phyloP scores from a whole-genome alignment of 257 asterid genomes.

The Sherardia arvensis region DNA sequence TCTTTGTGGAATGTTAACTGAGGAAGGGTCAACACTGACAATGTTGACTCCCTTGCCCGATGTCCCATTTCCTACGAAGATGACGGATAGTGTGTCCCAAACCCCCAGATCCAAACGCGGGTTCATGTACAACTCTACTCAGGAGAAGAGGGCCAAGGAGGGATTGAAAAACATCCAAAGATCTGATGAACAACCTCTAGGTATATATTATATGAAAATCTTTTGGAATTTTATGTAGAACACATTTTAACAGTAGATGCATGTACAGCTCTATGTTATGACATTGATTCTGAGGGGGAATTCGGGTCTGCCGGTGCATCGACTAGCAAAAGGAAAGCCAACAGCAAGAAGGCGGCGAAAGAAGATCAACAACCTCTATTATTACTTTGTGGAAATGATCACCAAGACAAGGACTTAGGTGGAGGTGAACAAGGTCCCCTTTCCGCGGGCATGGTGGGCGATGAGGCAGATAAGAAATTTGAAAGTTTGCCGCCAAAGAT shows the following conservation, averaged over 20 bases:
- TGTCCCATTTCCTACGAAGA: conserved; percentile 30
- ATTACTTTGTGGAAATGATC: conserved; percentile 2
- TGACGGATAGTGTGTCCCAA: conserved; percentile 18
- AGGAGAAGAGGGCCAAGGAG: conserved; percentile 27
- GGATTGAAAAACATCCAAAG: conserved; percentile 9
- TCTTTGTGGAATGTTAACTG: conserved; percentile 67
- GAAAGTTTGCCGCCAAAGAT: conserved; percentile 53
- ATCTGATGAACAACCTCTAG: conserved; percentile 14
- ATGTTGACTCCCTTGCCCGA: conserved; percentile 39
- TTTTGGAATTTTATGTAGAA: not conserved
- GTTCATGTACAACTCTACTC: conserved; percentile 19
- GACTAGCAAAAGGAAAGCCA: conserved; percentile 11
- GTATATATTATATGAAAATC: conserved; percentile 15
- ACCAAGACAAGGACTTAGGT: not conserved
- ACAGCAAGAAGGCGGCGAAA: conserved; percentile 11
- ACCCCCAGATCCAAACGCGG: conserved; percentile 40
- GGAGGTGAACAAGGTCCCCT: not conserved
- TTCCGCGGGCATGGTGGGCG: not conserved
- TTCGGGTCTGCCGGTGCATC: conserved; percentile 13
- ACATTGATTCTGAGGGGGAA: conserved; percentile 17
- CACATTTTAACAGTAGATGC: conserved; percentile 4
- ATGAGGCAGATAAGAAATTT: conserved; percentile 7
- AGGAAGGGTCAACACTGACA: conserved; percentile 46
- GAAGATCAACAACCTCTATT: conserved; percentile 12
- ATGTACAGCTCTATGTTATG: conserved; percentile 25